These are phyloP conservation scores for Trichoderma hamatum DNA, from an alignment of 2,329 filamentous ascomycete genomes.

Conservation along the genomic window DNA sequence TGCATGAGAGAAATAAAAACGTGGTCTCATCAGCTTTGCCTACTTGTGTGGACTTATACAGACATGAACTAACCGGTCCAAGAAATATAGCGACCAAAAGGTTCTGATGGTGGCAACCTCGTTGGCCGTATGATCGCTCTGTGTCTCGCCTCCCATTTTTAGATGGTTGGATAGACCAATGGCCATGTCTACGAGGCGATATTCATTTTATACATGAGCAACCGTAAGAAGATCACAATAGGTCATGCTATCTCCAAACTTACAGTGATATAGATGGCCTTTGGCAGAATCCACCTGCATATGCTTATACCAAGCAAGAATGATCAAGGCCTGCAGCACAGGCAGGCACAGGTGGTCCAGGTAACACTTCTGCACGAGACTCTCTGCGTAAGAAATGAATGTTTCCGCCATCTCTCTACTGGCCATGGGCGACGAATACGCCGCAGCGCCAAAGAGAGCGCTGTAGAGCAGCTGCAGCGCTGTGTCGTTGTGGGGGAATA, in stretches of 20 bases:
- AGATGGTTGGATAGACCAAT: conserved; percentile 24
- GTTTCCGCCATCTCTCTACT: conserved; percentile 10
- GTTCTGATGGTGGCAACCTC: conserved; percentile 20
- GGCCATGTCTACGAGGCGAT: conserved; percentile 16
- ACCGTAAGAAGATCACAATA: too few relatives aligned
- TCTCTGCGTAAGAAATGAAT: conserved; percentile 23
- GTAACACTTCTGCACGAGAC: conserved; percentile 24
- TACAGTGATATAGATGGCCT: conserved; percentile 24
- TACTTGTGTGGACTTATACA: not conserved
- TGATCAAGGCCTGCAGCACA: conserved; percentile 17
- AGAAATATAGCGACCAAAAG: conserved; percentile 24
- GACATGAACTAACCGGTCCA: conserved; percentile 19
- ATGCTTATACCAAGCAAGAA: conserved; percentile 23
- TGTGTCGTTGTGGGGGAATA: conserved; percentile 24
- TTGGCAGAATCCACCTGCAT: conserved; percentile 19
- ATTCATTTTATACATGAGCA: not conserved
- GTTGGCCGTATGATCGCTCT: conserved; percentile 1
- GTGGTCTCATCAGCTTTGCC: not conserved
- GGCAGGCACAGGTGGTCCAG: conserved; percentile 23
- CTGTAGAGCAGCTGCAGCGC: conserved; percentile 23
- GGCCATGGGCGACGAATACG: conserved; percentile 16
- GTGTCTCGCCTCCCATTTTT: not conserved
- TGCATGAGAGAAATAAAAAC: not conserved
- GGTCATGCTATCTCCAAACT: not conserved
- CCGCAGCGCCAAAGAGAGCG: conserved; percentile 18